phyloP scores from a whole-genome alignment of 805 yeast genomes.

The Hanseniaspora thailandica region DNA sequence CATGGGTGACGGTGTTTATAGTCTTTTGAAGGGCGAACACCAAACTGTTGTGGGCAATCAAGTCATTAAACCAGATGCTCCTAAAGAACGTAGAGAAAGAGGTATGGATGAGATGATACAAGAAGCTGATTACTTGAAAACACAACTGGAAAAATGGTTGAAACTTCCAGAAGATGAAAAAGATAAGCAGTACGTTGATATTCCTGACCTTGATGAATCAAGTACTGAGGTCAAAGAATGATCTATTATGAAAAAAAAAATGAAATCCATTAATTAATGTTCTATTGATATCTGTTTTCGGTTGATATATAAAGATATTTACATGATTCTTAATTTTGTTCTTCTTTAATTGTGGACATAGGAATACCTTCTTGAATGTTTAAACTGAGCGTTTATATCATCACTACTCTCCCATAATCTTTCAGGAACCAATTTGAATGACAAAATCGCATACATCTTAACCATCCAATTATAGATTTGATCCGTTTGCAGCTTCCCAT shows the following conservation, averaged over 20 bases:
- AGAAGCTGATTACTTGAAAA: slow-evolving; percentile 53
- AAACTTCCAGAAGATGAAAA: neutral
- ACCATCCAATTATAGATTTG: neutral
- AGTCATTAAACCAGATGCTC: slow-evolving; percentile 24
- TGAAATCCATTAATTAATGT: slow-evolving; percentile 17
- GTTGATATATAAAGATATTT: neutral
- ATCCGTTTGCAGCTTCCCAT: slow-evolving; percentile 19
- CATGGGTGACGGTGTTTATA: slow-evolving; percentile 64
- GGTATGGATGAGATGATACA: slow-evolving; percentile 51
- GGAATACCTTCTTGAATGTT: no score
- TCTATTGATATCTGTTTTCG: slow-evolving; percentile 18
- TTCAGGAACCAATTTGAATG: no score
- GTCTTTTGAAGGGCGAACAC: slow-evolving; percentile 48
- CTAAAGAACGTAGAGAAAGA: slow-evolving; percentile 41
- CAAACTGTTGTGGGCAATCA: slow-evolving; percentile 25
- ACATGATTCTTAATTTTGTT: slow-evolving; percentile 7
- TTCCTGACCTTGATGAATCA: slow-evolving; percentile 2
- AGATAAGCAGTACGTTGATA: neutral
- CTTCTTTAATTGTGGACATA: no score
- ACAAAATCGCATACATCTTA: no score
- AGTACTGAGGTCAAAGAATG: no score
- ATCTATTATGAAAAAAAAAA: no score
- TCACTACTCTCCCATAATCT: no score
- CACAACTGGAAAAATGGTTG: slow-evolving; percentile 30
- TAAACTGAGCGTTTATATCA: no score